Evolutionary conservation across 2,329 filamentous ascomycete genomes (phyloP), one percentile per base, ranked within the genome.

Genomic region (Ophiostoma piceae): DNA sequence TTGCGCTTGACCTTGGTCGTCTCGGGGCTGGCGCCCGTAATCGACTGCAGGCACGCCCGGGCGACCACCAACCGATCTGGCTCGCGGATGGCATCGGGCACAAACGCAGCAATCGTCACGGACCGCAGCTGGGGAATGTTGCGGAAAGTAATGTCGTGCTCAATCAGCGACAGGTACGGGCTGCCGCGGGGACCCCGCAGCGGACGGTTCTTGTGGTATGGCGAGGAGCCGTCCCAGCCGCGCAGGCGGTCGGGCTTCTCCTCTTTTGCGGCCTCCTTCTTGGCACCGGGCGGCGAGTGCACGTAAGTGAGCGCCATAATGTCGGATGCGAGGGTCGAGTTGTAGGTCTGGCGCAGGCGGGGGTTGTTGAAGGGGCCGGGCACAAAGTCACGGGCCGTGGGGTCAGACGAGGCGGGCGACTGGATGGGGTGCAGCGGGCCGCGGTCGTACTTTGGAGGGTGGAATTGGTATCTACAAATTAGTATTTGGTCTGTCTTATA

Each of bases 391-490:
- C 95, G 90, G 71, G 95, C 97, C 37, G 90, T 86, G 0, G 94
- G 94, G 76, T 97, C 92, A 73, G 94, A 95, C 68, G 89, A 86
- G 54, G 88, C 85, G n/a, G 92, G 94, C 71, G 92, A 91, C 82
- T 97, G 92, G 76, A 97, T 88, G 67, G 95, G 95, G 78, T 98
- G 94, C 32, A 98, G 85, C 73, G 94, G 94, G 70, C 95, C 95
- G 76, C 94, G 92, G 80, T 97, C 89, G 85, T 94, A 99, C 82
- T 94, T 95, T 73, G 95, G 95, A 67, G 94, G 90, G 74, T 94
- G 92, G 80, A 91, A 98, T 80, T 96, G 92, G 82, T 98, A 99
- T 85, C 94, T 96, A 26, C 9, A 12, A 6, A 19, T 57, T 69
- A 54, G 29, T n/a, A 62, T 16, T 19, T 60, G 37, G 1, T 14